Evolutionary conservation across 495 filamentous ascomycete species (phyloP), one percentile per base, ranked within the genome.

Genomic region (Podospora pseudocomata): DNA sequence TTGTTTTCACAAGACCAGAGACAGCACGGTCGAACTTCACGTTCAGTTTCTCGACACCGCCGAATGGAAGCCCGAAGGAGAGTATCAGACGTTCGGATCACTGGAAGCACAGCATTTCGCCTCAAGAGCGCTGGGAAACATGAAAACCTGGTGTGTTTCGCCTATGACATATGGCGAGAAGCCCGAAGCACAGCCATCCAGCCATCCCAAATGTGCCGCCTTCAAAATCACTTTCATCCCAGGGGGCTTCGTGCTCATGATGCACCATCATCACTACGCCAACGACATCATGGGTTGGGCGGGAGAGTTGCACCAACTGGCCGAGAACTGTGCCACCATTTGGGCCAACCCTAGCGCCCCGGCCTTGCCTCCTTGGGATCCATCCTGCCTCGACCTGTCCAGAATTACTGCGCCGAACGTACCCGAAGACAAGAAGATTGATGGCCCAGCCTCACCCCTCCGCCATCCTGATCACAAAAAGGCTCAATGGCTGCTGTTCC

Each of bases 281-380:
- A 79, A 80, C 66, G 81, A 83, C 65, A 72, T 81, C 5, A 81
- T 80, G 77, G 80, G 78, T 15, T 81, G 78, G 76, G 73, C 79
- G 13, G 70, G 76, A 13, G 73, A 80, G 26, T 64, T 73, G 0
- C 74, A 78, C 34, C 80, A 83, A 56, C 73, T 83, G 18, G 80
- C 80, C 7, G 81, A 83, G 44, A 80, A 83, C 68, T 83, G 80
- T 69, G 66, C 66, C 30, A 70, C 80, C 18, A 72, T 80, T 39
- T 13, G 74, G 23, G 74, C 78, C 54, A 53, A 74, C 5, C 56
- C 19, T 23, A 79, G 76, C 0, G 15, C 53, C 9, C 57, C 60
- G 19, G 5, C 23, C 4, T 70, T 75, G 19, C 80, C 80, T 0
- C 28, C 63, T 19, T 84, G 79, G 80, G 76, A 81, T 26, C 64